phyloP scores from a whole-genome alignment of 768 basidiomycete species.

The Amanita polypyramis region DNA sequence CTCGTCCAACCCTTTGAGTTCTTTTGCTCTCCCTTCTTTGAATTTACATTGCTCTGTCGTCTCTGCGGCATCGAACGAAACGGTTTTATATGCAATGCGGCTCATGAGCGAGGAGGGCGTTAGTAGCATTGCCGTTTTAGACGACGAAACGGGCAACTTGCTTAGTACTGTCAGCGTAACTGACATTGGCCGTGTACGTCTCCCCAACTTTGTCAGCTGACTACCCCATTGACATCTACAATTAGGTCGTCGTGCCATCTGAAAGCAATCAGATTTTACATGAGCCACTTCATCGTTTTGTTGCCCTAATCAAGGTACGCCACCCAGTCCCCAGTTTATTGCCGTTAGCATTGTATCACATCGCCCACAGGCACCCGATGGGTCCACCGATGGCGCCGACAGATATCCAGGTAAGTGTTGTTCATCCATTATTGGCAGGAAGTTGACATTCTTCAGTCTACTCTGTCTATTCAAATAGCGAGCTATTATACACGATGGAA shows the following conservation, averaged over 20 bases:
- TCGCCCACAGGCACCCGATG: slow-evolving; percentile 45
- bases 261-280: slow-evolving; percentile 71
- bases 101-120: slow-evolving; percentile 82
- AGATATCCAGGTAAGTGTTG: slow-evolving; percentile 54
- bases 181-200: slow-evolving; percentile 61
- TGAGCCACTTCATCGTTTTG: slow-evolving; percentile 58
- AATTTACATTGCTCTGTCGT: slow-evolving; percentile 55
- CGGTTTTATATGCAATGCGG: slow-evolving; percentile 73
- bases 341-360: not conserved
- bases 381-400: slow-evolving; percentile 71
- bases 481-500: slow-evolving; percentile 62
- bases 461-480: slow-evolving; percentile 55
- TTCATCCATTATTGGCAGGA: not conserved
- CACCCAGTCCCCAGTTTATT: not conserved
- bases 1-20: slow-evolving; percentile 43
- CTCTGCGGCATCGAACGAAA: slow-evolving; percentile 45
- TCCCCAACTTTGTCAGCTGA: not conserved
- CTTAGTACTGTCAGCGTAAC: slow-evolving; percentile 76
- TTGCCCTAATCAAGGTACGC: slow-evolving; percentile 60
- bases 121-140: slow-evolving; percentile 70
- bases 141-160: slow-evolving; percentile 50
- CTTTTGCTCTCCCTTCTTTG: slow-evolving; percentile 53
- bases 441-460: slow-evolving; percentile 39
- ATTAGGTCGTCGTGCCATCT: slow-evolving; percentile 66
- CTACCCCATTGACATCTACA: not conserved